A percentile compares a stretch with the other conserved stretches of the same genome.
phyloP scores from a whole-genome alignment of 345 rosid species.

The Boechera divaricarpa region DNA sequence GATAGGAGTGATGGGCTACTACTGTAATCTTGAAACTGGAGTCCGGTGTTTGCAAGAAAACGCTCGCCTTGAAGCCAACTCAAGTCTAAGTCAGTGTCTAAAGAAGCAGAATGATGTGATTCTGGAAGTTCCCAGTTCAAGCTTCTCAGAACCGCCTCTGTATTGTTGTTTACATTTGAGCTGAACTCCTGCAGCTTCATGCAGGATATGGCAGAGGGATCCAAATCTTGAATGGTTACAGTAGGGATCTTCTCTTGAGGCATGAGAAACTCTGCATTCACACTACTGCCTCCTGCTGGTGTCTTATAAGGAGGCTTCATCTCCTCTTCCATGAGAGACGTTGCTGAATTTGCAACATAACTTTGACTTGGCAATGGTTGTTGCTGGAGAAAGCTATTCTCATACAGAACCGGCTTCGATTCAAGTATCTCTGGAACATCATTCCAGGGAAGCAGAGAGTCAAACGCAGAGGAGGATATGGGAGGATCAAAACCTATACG shows the following conservation, averaged over 20 bases:
- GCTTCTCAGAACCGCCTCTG: conserved; percentile 49
- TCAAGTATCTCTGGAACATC: conserved; percentile 60
- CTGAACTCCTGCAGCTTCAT: conserved; percentile 51
- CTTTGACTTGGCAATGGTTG: conserved; percentile 48
- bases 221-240: conserved; percentile 31
- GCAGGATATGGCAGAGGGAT: conserved; percentile 42
- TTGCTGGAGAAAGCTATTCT: conserved; percentile 53
- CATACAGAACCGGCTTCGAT: conserved; percentile 53
- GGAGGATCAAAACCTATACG: conserved; percentile 53
- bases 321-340: conserved; percentile 43
- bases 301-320: conserved; percentile 50
- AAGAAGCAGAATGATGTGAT: conserved; percentile 37
- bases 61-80: conserved; percentile 62
- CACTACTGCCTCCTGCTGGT: conserved; percentile 45
- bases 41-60: conserved; percentile 54
- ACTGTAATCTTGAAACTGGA: conserved; percentile 53
- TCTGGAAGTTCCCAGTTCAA: conserved; percentile 52
- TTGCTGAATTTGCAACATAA: conserved; percentile 39
- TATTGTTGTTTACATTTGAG: conserved; percentile 45
- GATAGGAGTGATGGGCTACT: conserved; percentile 40
- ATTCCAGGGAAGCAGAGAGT: conserved; percentile 57
- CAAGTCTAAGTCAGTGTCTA: conserved; percentile 55
- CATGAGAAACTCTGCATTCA: conserved; percentile 37
- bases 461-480: conserved; percentile 50
- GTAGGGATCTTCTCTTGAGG: conserved; percentile 46